Evolutionary conservation across 768 basidiomycete genomes (phyloP).

Genomic region (Boletus subcaerulescens): DNA sequence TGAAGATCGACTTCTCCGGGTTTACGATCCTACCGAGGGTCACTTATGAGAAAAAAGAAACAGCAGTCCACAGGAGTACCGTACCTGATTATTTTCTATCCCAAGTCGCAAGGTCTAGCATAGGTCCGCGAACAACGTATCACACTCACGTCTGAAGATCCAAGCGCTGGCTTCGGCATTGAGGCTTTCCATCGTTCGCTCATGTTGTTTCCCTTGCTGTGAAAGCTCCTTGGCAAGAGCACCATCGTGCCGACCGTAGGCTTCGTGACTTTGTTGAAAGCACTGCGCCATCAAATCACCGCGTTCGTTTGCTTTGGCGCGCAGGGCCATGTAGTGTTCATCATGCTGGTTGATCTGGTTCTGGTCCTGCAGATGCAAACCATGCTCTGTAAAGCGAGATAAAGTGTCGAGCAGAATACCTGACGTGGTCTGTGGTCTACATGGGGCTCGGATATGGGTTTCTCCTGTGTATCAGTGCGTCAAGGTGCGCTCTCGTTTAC

Average conservation of each 20-base stretch:
- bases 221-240: slow-evolving; percentile 80
- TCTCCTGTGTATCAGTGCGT: slow-evolving; percentile 15
- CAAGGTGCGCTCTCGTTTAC: neutral
- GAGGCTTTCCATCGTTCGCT: slow-evolving; percentile 70
- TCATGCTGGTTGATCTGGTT: slow-evolving; percentile 68
- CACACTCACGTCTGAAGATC: slow-evolving; percentile 68
- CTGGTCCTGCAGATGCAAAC: slow-evolving; percentile 39
- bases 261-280: slow-evolving; percentile 72
- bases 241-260: slow-evolving; percentile 71
- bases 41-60: neutral
- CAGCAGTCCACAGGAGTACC: neutral
- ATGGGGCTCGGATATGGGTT: slow-evolving; percentile 16
- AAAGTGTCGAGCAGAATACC: slow-evolving; percentile 5
- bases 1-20: slow-evolving; percentile 85
- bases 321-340: slow-evolving; percentile 63
- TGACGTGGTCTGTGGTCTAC: slow-evolving; percentile 16
- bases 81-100: slow-evolving; percentile 74
- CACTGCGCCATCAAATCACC: slow-evolving; percentile 74
- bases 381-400: neutral
- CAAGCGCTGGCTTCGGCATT: slow-evolving; percentile 83
- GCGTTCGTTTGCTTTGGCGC: slow-evolving; percentile 73
- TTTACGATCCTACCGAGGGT: slow-evolving; percentile 50
- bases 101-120: neutral
- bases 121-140: neutral
- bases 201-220: slow-evolving; percentile 75